Base-by-base conservation (phyloP, 345 rosid species). In the Passiflora organensis region DNA sequence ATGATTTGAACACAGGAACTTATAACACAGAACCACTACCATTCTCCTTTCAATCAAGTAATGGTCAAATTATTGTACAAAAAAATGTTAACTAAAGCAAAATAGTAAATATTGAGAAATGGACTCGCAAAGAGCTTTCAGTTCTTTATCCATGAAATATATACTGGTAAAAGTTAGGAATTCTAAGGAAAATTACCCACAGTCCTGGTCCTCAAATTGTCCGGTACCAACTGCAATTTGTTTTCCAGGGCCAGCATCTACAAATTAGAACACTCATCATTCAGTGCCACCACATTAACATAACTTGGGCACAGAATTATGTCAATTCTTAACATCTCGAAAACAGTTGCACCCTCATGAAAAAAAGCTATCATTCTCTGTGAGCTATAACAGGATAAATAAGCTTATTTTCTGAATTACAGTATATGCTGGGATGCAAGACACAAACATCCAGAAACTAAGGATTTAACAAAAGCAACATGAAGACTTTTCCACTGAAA, bases 141-240 rank as follows among this genome's bases (percentile, higher is more conserved):
- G 15, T 5, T 6, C 41, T 2, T 37, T 37, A 37, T 37, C 41
- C 8, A 1, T 20, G 23, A 0, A 21, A 38, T 38, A 41, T 1
- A 17, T 20, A 49, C 24, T 15, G 50, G 38, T 44, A 24, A 19
- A 43, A 25, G 15, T 17, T 21, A n/a, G 32, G 1, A 6, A 32
- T 37, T 20, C 28, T 28, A 28, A 32, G 64, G 28, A 52, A 59
- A 49, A 59, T 69, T 84, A 89, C 96, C 91, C 76, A 76, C 96
- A 80, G 34, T 82, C 70, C 57, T 84, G 45, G 60, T 80, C 88
- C 75, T 90, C 89, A 74, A 72, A 88, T 67, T 78, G 71, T 72
- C 85, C 93, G 25, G 82, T 81, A 49, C 96, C 94, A 47, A 84
- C 70, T 13, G 96, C 96, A 72, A 77, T 66, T 68, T 86, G 98